Percentiles rank a stretch among this genome's conserved stretches.
These are phyloP conservation scores for Lotus japonicus DNA, from an alignment of 306 rosid species.

Conservation along the genomic window DNA sequence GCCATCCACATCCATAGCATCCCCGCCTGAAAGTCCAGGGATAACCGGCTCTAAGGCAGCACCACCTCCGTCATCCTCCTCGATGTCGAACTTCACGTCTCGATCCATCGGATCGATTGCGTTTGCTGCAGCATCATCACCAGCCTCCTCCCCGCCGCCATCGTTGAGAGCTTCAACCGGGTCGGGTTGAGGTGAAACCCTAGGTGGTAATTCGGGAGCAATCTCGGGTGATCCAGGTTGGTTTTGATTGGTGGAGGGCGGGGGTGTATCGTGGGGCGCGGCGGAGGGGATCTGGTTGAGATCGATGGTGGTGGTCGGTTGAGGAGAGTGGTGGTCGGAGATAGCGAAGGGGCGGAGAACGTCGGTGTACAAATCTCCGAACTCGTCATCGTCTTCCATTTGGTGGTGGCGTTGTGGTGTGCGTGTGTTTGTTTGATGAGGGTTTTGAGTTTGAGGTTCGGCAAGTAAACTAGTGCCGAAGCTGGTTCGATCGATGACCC, in stretches of 20 bases:
- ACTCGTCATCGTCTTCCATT: slow-evolving; percentile 99
- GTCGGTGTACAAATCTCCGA: slow-evolving; percentile 97
- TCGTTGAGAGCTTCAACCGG: background rate
- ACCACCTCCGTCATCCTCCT: slow-evolving; percentile 45
- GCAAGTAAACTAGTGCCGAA: background rate
- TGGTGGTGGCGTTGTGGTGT: background rate
- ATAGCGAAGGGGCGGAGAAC: slow-evolving; percentile 69
- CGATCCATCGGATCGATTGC: slow-evolving; percentile 44
- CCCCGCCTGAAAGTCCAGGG: slow-evolving; percentile 52
- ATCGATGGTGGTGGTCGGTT: slow-evolving; percentile 52
- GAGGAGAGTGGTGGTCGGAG: slow-evolving; percentile 25
- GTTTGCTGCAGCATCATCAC: slow-evolving; percentile 5
- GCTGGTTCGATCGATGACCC: background rate
- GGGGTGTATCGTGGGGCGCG: slow-evolving; percentile 22
- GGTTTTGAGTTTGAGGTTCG: slow-evolving; percentile 25
- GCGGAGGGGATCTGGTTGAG: slow-evolving; percentile 51
- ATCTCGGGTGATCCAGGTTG: slow-evolving; percentile 1
- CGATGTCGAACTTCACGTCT: slow-evolving; percentile 86
- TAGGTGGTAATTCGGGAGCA: background rate
- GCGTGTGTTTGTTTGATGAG: background rate
- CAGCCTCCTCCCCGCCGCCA: background rate
- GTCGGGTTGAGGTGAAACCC: slow-evolving; percentile 24
- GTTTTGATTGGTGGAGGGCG: background rate
- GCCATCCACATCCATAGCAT: slow-evolving; percentile 26
- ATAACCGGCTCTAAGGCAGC: slow-evolving; percentile 59